Conservation (phyloP, 1,139 yeast genomes). For the Blastobotrys capitulatus region DNA sequence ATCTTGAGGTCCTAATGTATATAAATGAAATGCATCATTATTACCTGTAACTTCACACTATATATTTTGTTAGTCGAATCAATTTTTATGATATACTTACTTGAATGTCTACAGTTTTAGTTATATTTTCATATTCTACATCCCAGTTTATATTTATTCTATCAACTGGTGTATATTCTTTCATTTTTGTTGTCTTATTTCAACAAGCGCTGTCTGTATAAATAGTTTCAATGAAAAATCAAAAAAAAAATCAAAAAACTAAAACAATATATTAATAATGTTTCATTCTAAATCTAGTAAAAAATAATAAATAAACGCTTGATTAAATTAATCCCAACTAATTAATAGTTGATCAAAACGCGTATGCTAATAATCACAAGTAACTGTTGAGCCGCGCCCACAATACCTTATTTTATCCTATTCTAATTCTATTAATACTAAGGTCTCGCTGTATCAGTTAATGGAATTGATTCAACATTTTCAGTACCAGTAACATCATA, state of each 20-base stretch:
- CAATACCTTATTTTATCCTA: no score
- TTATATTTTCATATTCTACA: neutral
- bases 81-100: neutral
- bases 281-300: no score
- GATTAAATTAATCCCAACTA: no score
- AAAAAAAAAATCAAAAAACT: no score
- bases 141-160: neutral
- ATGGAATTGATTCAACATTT: constrained; percentile 9
- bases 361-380: no score
- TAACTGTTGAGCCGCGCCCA: neutral
- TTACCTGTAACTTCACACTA: constrained; percentile 1
- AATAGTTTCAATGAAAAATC: no score
- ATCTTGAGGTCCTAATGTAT: constrained; percentile 9
- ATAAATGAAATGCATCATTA: constrained; percentile 9
- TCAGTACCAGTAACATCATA: neutral
- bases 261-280: no score
- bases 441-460: neutral
- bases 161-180: constrained; percentile 2
- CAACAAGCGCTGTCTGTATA: no score
- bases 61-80: neutral
- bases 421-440: no score
- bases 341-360: no score
- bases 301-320: neutral
- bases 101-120: neutral
- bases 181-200: neutral